Evolutionary conservation across 495 filamentous ascomycete genomes (phyloP).

Genomic region (Cercophora scortea): DNA sequence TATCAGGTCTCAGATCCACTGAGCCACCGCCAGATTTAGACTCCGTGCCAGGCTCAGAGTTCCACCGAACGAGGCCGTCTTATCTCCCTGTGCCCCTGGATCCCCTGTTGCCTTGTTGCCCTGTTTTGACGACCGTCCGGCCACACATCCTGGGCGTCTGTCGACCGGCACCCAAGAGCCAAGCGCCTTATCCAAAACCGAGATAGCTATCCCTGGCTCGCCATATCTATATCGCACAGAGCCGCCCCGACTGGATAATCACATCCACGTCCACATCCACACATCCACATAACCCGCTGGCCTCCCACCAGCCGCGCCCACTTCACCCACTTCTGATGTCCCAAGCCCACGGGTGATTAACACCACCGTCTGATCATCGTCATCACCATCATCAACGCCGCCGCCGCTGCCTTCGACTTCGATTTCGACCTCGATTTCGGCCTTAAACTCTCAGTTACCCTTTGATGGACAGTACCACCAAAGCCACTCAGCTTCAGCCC

Average conservation of each 20-base stretch:
- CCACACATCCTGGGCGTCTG: constrained; percentile 16
- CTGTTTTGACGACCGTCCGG: constrained; percentile 13
- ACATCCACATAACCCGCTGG: constrained; percentile 3
- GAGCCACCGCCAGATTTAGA: constrained; percentile 23
- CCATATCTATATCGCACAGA: constrained; percentile 18
- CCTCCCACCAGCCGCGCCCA: constrained; percentile 4
- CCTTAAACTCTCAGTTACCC: background rate
- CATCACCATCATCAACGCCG: too few relatives aligned
- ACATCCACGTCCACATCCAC: constrained; percentile 2
- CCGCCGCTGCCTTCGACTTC: too few relatives aligned
- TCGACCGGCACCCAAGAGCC: constrained; percentile 7
- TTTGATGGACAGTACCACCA: constrained; percentile 19
- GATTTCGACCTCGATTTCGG: too few relatives aligned
- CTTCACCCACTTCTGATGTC: constrained; percentile 1
- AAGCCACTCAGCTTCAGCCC: constrained; percentile 3
- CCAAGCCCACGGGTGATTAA: constrained; percentile 7
- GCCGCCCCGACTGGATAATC: constrained; percentile 16
- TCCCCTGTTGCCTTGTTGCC: constrained; percentile 3
- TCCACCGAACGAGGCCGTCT: constrained; percentile 18
- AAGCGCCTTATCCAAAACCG: constrained; percentile 3
- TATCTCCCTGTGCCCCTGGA: constrained; percentile 22
- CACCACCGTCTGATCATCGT: background rate
- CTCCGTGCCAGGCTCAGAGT: constrained; percentile 14
- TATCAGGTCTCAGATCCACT: constrained; percentile 22
- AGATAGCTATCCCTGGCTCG: constrained; percentile 1